A percentile compares a stretch with the other conserved stretches of the same genome.
These are phyloP conservation scores for Tylopilus plumbeoviolaceoides DNA, from an alignment of 768 basidiomycete species.

Conservation along the genomic window DNA sequence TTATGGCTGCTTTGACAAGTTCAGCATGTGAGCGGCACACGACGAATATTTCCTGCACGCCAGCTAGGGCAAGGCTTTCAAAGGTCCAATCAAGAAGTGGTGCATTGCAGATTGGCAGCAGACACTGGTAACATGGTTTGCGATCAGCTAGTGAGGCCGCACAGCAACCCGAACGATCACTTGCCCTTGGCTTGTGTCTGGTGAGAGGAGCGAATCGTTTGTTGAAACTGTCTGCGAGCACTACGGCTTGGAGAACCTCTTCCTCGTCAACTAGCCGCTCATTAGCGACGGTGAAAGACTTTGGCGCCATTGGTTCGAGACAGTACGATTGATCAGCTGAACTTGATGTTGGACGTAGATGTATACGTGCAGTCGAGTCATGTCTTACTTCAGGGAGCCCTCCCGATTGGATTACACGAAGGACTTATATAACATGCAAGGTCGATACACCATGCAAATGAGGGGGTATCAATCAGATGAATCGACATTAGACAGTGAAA, in stretches of 20 bases:
- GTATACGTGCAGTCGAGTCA: slow-evolving; percentile 28
- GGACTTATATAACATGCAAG: slow-evolving; percentile 31
- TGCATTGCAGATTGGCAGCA: slow-evolving; percentile 91
- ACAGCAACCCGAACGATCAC: slow-evolving; percentile 23
- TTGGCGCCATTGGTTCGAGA: slow-evolving; percentile 69
- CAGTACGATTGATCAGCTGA: no score
- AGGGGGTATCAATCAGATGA: slow-evolving; percentile 55
- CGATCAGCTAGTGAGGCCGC: slow-evolving; percentile 15
- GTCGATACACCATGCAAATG: slow-evolving; percentile 30
- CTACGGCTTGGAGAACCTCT: slow-evolving; percentile 88
- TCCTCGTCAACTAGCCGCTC: slow-evolving; percentile 72
- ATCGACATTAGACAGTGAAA: slow-evolving; percentile 66
- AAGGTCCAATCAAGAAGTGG: slow-evolving; percentile 95
- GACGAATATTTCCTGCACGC: slow-evolving; percentile 94
- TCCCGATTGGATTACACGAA: slow-evolving; percentile 30
- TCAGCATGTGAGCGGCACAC: slow-evolving; percentile 90
- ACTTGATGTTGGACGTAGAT: background rate
- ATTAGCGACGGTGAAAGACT: slow-evolving; percentile 48
- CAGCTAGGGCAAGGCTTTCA: slow-evolving; percentile 90
- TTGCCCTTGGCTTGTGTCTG: slow-evolving; percentile 77
- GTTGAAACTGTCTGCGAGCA: slow-evolving; percentile 96
- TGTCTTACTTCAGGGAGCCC: slow-evolving; percentile 3
- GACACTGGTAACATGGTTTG: slow-evolving; percentile 51
- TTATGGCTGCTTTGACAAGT: slow-evolving; percentile 79
- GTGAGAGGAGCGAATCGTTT: slow-evolving; percentile 91